Percentiles rank a stretch among this genome's conserved stretches.
phyloP scores from a whole-genome alignment of 2,329 filamentous ascomycete species.

The Alternaria burnsii region DNA sequence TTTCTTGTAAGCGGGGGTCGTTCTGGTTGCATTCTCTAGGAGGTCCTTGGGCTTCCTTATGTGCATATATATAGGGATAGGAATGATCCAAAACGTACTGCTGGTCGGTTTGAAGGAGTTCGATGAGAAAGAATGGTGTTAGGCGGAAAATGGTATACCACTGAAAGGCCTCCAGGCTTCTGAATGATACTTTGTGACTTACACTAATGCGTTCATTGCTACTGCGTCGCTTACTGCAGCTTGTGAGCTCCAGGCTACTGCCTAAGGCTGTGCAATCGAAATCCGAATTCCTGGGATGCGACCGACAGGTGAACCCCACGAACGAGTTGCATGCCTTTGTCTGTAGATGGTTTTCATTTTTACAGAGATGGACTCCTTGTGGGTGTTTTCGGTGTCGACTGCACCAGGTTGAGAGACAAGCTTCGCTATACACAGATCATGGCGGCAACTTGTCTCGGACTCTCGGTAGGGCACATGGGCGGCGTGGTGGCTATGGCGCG shows the following conservation, averaged over 20 bases:
- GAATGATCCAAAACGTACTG: slow-evolving; percentile 11
- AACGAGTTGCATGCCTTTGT: background rate
- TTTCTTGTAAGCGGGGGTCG: slow-evolving; percentile 13
- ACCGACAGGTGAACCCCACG: background rate
- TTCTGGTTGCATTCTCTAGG: slow-evolving; percentile 5
- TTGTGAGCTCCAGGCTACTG: background rate
- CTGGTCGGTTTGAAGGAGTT: slow-evolving; percentile 14
- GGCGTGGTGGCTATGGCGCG: slow-evolving; percentile 2
- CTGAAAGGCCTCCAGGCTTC: background rate
- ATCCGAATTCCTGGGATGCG: background rate
- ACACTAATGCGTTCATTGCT: background rate
- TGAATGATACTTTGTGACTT: background rate
- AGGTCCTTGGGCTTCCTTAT: slow-evolving; percentile 4
- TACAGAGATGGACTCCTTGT: background rate
- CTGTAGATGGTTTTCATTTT: background rate
- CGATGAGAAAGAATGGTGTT: background rate
- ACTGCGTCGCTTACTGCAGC: background rate
- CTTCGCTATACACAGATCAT: background rate
- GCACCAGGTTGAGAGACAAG: background rate
- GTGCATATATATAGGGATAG: background rate
- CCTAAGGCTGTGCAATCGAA: background rate
- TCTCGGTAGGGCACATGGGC: background rate
- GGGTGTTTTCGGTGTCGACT: background rate
- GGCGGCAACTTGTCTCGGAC: background rate
- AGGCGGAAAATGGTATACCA: background rate